phyloP scores from a whole-genome alignment of 2,329 filamentous ascomycete genomes.

The Ophiostoma piceae region DNA sequence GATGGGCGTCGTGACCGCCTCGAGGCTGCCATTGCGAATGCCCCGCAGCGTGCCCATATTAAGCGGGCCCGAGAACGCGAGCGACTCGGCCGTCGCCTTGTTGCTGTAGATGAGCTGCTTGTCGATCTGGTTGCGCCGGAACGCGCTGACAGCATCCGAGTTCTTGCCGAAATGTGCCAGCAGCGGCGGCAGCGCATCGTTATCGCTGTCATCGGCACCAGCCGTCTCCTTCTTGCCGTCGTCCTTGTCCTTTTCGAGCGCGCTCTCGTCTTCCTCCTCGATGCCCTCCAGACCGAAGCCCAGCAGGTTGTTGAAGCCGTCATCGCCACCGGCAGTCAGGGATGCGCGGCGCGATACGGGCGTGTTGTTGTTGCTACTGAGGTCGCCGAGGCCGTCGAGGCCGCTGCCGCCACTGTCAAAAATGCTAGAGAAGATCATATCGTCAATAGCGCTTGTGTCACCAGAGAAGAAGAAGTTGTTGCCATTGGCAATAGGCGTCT shows the following conservation, averaged over 20 bases:
- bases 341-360: constrained; percentile 7
- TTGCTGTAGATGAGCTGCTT: constrained; percentile 56
- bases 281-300: constrained; percentile 6
- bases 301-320: background rate
- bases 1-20: constrained; percentile 61
- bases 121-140: constrained; percentile 64
- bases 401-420: constrained; percentile 10
- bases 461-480: background rate
- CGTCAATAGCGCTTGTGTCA: background rate
- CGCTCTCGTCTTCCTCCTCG: constrained; percentile 12
- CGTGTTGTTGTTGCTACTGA: background rate
- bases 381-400: background rate
- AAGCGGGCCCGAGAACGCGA: constrained; percentile 57
- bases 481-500: constrained; percentile 25
- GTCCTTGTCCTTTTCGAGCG: constrained; percentile 23
- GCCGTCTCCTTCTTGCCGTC: constrained; percentile 32
- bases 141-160: constrained; percentile 66
- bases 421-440: constrained; percentile 10
- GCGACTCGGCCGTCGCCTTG: constrained; percentile 56
- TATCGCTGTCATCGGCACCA: constrained; percentile 28
- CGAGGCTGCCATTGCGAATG: constrained; percentile 61
- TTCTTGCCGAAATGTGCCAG: constrained; percentile 64
- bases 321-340: background rate
- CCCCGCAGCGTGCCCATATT: constrained; percentile 56
- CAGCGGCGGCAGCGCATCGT: constrained; percentile 45